Conservation (phyloP, 495 filamentous ascomycete species). For the Pyrenula aspistea region DNA sequence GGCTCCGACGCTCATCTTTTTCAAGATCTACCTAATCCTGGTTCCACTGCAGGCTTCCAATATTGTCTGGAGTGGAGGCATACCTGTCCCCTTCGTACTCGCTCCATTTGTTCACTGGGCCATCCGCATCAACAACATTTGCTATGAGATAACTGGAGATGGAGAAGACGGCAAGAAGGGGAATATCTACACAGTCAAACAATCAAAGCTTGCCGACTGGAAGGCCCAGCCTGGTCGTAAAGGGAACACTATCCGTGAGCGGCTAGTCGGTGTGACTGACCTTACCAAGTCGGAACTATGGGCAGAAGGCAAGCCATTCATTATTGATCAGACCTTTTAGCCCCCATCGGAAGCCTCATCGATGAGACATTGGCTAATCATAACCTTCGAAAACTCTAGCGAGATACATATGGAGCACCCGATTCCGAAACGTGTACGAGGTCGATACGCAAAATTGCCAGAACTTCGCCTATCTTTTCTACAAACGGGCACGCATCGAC, state of each 20-base stretch:
- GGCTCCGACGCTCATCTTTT: no score
- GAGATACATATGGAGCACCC: neutral
- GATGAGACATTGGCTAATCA: constrained; percentile 5
- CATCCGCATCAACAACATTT: neutral
- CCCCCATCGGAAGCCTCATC: neutral
- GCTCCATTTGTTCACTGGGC: neutral
- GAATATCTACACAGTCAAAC: neutral
- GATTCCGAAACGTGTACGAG: neutral
- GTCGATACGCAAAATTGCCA: neutral
- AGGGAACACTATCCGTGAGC: neutral
- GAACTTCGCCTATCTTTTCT: neutral
- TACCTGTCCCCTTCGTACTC: neutral
- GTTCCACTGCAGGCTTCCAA: neutral
- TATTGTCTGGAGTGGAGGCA: neutral
- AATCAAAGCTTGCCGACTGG: neutral
- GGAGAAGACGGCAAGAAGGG: neutral
- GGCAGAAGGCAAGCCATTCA: constrained; percentile 3
- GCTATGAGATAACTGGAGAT: neutral
- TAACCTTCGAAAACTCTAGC: no score
- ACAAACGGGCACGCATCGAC: neutral
- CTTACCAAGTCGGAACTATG: neutral
- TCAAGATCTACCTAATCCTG: neutral
- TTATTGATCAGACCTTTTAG: constrained; percentile 1
- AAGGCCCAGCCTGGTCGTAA: neutral
- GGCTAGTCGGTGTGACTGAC: neutral